Percentiles rank a stretch among this genome's conserved stretches.
phyloP scores from a whole-genome alignment of 495 filamentous ascomycete genomes.

The Acidiella bohemica region DNA sequence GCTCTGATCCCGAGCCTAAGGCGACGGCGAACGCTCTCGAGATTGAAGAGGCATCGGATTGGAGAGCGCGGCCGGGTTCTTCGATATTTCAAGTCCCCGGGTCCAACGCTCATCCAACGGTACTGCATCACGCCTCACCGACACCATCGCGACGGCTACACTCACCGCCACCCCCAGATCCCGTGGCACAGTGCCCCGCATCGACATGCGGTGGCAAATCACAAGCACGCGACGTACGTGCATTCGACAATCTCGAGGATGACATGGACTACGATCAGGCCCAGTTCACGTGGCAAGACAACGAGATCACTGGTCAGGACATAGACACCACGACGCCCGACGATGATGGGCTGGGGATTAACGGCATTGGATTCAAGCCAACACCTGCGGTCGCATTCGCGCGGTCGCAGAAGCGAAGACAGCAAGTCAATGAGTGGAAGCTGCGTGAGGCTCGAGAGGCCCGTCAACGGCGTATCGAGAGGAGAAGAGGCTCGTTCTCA shows the following conservation, averaged over 20 bases:
- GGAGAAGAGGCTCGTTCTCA: conserved; percentile 5
- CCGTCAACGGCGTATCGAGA: conserved; percentile 24
- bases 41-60: conserved; percentile 9
- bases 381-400: conserved; percentile 71
- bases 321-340: conserved; percentile 23
- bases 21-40: neutral
- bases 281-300: conserved; percentile 65
- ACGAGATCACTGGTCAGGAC: conserved; percentile 73
- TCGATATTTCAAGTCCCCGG: too few species aligned
- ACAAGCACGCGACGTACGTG: neutral
- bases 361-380: conserved; percentile 84
- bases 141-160: neutral
- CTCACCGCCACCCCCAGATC: neutral
- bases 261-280: conserved; percentile 4
- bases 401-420: conserved; percentile 56
- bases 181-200: too few species aligned
- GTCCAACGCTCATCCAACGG: too few species aligned
- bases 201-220: neutral
- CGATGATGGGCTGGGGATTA: conserved; percentile 34
- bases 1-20: too few species aligned
- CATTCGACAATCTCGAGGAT: neutral
- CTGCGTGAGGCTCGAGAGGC: conserved; percentile 74
- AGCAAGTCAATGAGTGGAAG: conserved; percentile 76
- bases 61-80: too few species aligned
- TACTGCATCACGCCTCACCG: neutral